Base-by-base conservation (phyloP, 2,329 filamentous ascomycete species). In the Aureobasidium subglaciale region DNA sequence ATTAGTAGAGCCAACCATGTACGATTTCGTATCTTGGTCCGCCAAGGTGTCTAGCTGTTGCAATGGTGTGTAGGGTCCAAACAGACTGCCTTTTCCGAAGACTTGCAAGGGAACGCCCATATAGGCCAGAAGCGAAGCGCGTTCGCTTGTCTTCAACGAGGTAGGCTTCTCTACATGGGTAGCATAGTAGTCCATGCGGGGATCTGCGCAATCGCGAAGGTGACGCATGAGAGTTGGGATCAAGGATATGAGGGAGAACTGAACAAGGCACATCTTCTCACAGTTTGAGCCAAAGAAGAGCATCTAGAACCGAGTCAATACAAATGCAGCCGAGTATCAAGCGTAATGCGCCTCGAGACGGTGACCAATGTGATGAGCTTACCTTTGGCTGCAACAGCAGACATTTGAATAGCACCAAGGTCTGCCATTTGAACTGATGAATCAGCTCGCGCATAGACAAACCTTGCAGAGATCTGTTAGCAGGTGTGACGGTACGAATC, bases 201-300 rank as follows among this genome's bases (percentile, higher is more conserved):
- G 93, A 67, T 96, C 90, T 48, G 93, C 92, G 65, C 89, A 95
- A 73, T 99, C 93, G 72, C 95, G 86, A n/a, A 99, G 80, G 64
- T 87, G 90, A 65, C 89, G 84, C 65, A 97, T 85, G 56, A 99
- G 82, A 58, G 91, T 90, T 43, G 93, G 93, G 74, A 99, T 95
- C 65, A 99, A 78, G 53, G 92, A 96, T 63, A 99, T 86, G 42
- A 99, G 81, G 40, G 92, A 93, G 74, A 97, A 99, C 71, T 99
- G 93, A 73, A 96, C 91, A 88, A 97, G 95, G 80, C 93, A 99
- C 63, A 99, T 76, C 61, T 88, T 82, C 71, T 99, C 93, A 71
- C 93, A 97, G 64, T 90, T 85, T n/a, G 92, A 90, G 59, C 93
- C 91, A 65, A 97, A 99, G 75, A 99, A 97, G 54, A 99, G 84